Evolutionary conservation across 2,329 filamentous ascomycete genomes (phyloP).

Genomic region (Phialophora tarda): DNA sequence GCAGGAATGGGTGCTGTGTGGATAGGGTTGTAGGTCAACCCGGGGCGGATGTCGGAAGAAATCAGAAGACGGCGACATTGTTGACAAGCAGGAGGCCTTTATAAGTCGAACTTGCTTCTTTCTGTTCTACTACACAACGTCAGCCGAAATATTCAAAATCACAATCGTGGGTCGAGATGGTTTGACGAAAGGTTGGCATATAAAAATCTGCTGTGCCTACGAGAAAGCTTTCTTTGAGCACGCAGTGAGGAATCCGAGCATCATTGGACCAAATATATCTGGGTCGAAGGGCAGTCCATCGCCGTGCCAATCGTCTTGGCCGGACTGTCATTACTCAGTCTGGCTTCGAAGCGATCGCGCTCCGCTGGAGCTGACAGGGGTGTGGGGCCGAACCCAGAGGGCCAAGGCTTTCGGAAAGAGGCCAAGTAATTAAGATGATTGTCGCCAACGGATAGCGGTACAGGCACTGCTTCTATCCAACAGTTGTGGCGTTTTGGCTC

Average conservation of each 20-base stretch:
- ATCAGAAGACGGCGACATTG: background rate
- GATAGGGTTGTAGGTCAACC: background rate
- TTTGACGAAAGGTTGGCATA: background rate
- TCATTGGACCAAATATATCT: background rate
- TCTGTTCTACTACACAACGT: background rate
- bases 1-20: background rate
- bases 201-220: background rate
- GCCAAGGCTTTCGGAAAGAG: background rate
- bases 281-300: background rate
- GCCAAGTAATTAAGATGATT: background rate
- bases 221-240: background rate
- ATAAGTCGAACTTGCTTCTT: background rate
- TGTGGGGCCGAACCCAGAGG: background rate
- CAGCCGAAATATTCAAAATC: background rate
- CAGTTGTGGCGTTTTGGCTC: background rate
- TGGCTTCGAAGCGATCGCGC: background rate
- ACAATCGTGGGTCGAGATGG: background rate
- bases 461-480: background rate
- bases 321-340: background rate
- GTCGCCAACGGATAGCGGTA: background rate
- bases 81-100: background rate
- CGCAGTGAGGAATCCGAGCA: background rate
- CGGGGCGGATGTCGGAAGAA: background rate
- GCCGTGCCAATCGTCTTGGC: background rate
- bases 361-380: background rate